A percentile compares a stretch with the other conserved stretches of the same genome.
Evolutionary conservation across 805 yeast species (phyloP).

Genomic region (Yamadazyma takamatsuzukensis): DNA sequence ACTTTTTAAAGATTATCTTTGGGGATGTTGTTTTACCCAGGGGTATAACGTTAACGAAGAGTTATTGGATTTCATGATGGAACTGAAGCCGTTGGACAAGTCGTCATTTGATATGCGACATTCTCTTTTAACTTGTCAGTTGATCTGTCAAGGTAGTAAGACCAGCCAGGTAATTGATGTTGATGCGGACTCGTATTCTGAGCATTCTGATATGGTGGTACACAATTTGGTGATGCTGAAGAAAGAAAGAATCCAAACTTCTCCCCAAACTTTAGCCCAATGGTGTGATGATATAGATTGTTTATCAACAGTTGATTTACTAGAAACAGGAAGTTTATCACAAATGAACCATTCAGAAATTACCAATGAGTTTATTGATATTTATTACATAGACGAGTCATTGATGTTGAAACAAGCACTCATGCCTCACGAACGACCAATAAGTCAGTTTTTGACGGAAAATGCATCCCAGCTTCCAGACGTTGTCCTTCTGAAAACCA

Average conservation of each 20-base stretch:
- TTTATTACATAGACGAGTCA: slow-evolving; percentile 30
- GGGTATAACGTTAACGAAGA: slow-evolving; percentile 30
- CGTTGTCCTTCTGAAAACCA: slow-evolving; percentile 1
- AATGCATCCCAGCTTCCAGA: not conserved
- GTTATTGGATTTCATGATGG: slow-evolving; percentile 22
- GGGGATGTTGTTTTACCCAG: slow-evolving; percentile 34
- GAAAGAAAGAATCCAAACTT: too few relatives aligned
- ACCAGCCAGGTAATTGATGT: not conserved
- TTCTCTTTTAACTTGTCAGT: slow-evolving; percentile 44
- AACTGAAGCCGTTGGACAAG: not conserved
- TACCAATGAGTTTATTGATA: slow-evolving; percentile 34
- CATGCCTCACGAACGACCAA: slow-evolving; percentile 33
- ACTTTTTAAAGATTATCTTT: slow-evolving; percentile 35
- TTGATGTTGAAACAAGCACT: slow-evolving; percentile 22
- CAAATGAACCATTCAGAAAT: slow-evolving; percentile 20
- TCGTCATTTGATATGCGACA: slow-evolving; percentile 43
- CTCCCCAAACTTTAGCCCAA: too few relatives aligned
- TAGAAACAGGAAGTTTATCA: slow-evolving; percentile 23
- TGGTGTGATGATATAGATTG: too few relatives aligned
- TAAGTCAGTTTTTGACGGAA: not conserved
- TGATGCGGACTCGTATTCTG: not conserved
- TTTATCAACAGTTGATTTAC: slow-evolving; percentile 27
- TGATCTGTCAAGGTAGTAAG: slow-evolving; percentile 21
- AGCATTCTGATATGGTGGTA: too few relatives aligned
- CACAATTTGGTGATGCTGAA: too few relatives aligned